A percentile compares a stretch with the other conserved stretches of the same genome.
These are phyloP conservation scores for Cenococcum geophilum DNA, from an alignment of 495 filamentous ascomycete species.

Conservation along the genomic window DNA sequence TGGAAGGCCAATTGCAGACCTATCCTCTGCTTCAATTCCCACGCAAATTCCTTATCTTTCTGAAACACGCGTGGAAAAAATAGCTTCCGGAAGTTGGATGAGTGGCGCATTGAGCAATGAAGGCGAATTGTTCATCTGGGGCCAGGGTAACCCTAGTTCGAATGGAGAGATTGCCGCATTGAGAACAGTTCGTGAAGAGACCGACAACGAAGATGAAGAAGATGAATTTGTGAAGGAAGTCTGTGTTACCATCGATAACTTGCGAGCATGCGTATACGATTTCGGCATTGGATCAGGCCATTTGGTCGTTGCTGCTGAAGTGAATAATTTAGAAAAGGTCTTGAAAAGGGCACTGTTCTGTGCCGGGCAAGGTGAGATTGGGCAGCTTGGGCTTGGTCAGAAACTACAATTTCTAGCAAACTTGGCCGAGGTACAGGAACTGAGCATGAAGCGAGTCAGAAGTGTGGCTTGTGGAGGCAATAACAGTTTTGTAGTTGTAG, in stretches of 20 bases:
- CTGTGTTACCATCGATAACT: background rate
- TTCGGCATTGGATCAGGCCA: constrained; percentile 5
- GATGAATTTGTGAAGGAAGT: background rate
- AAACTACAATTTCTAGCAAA: background rate
- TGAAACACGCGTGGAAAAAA: background rate
- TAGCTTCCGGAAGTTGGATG: constrained; percentile 1
- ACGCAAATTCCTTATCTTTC: background rate
- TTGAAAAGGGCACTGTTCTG: background rate
- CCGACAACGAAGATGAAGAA: background rate
- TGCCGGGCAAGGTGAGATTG: background rate
- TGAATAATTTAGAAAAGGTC: background rate
- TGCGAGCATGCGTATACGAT: background rate
- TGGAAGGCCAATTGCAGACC: background rate
- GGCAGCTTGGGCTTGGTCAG: background rate
- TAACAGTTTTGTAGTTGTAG: background rate
- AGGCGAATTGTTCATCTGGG: constrained; percentile 3
- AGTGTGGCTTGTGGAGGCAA: background rate
- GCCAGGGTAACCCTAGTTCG: background rate
- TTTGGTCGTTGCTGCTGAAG: background rate
- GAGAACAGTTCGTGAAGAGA: background rate
- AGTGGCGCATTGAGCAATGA: background rate
- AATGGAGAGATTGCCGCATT: background rate
- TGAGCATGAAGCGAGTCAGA: background rate
- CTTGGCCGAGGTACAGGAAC: background rate
- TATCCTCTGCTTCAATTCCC: background rate